These are phyloP conservation scores for Solanum appendiculatum DNA, from an alignment of 257 asterid species.

Conservation along the genomic window DNA sequence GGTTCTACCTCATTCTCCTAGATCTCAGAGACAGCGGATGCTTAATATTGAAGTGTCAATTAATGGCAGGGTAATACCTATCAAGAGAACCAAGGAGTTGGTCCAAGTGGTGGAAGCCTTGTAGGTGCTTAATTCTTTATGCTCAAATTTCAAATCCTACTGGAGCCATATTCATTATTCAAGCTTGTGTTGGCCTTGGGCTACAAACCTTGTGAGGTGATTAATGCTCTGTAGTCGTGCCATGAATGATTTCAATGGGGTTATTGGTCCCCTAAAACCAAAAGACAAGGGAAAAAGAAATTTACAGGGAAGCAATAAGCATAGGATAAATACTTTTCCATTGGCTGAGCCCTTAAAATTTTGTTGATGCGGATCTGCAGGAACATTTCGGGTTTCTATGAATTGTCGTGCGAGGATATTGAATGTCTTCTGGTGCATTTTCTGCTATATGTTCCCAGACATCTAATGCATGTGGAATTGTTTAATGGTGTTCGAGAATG, in stretches of 20 bases:
- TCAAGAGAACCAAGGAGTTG: not conserved
- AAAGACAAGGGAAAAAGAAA: not conserved
- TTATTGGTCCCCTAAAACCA: not conserved
- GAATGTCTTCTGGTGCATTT: not conserved
- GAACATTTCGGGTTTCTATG: not conserved
- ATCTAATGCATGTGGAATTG: not conserved
- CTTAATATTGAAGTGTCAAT: not conserved
- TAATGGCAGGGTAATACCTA: not conserved
- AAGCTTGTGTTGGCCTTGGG: not conserved
- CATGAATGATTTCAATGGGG: not conserved
- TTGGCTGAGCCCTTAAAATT: not conserved
- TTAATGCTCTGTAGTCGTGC: not conserved
- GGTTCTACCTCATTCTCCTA: not conserved
- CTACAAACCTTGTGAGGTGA: not conserved
- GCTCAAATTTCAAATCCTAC: not conserved
- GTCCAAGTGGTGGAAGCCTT: not conserved
- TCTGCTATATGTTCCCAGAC: not conserved
- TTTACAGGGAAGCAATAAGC: not conserved
- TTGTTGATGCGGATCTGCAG: not conserved
- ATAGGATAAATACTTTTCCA: not conserved
- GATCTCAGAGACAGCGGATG: not conserved
- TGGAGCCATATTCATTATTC: not conserved
- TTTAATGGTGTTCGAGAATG: not conserved
- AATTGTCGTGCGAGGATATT: not conserved
- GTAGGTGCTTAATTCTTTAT: not conserved